Base-by-base conservation (phyloP, 352 stramenopile genomes). In the Phytopythium sindhum region DNA sequence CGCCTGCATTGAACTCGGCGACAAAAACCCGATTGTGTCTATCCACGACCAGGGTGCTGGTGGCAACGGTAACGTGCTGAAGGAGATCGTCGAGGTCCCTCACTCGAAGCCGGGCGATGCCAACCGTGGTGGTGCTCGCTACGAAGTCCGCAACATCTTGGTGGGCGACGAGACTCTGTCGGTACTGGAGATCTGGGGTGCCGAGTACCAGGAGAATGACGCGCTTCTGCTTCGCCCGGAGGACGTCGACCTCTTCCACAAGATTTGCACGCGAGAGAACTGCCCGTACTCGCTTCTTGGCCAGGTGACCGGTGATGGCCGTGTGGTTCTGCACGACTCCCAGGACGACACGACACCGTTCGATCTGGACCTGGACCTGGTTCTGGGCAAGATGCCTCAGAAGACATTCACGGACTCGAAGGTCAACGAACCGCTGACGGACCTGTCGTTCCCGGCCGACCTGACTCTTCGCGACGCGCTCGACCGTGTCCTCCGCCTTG, bases 191-290 rank as follows among this genome's bases (percentile, higher is more conserved):
- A 99, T 99, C 63, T 99, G 97, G 97, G 97, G 97, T 41, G 97
- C 97, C 19, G 98, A 99, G 86, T 99, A 99, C 80, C 98, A 99
- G 82, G 98, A 99, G 76, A 99, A 99, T 72, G 98, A 99, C 69
- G 97, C 95, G 26, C 76, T 99, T 24, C 77, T 99, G 29, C 90
- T 99, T 52, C 82, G 85, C 53, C 84, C 93, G 9, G 81, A 96
- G 52, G 88, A 98, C 63, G 77, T 89, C 8, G 86, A 96, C 9
- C 64, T 98, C 10, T 98, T 99, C 67, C 73, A 97, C 68, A 84
- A 88, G 66, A 98, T 99, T 64, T 98, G 96, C 41, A 84, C 91
- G 57, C 90, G 98, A 50, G 98, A 99, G 81, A 98, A 99, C 66
- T 99, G 97, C 63, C 96, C 96, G 33, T 97, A 98, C 64, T 78